Evolutionary conservation across 768 basidiomycete species (phyloP), one percentile per base, ranked within the genome.

Genomic region (Tylopilus intermedius): DNA sequence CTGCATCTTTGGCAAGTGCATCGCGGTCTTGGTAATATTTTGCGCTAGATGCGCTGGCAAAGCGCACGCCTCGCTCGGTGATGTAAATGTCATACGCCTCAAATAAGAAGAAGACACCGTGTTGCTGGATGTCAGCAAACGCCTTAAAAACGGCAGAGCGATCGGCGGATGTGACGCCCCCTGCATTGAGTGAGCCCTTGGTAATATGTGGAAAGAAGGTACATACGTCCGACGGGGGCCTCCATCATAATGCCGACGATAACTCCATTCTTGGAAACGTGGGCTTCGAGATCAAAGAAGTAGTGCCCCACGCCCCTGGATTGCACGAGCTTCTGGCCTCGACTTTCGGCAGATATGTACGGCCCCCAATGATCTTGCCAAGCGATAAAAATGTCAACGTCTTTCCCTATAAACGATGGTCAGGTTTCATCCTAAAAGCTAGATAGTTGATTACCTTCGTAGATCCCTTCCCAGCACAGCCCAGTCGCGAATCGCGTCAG

Each of bases 231-330:
- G 26, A 69, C 42, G 14, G 52, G 42, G 18, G 63, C 45, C 40
- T 71, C 68, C 44, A 49, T 60, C 69, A 69, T 71, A 33, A 70
- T 41, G 7, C 68, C 68, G 29, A 71, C 45, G 24, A 69, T 46
- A 18, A 37, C 47, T 7, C 68, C 70, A n/a, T 63, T 67, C 45
- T 61, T 58, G 42, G 63, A 59, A 18, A 69, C 52, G 32, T 68
- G 69, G 15, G 68, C 69, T 30, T 64, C 10, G 32, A 71, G 41
- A 39, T 62, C 60, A 24, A 62, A 69, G 42, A 67, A 67, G 46
- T 69, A 71, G 32, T 46, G 58, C 11, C 63, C 61, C 11, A 71
- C 35, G 32, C 62, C 51, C 51, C 45, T 54, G 6, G 67, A 71
- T 32, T 68, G 60, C 42, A 70, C 49, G 37, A 70, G 60, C 48